Conservation (phyloP, 208 protist species). For the Leishmania braziliensis region DNA sequence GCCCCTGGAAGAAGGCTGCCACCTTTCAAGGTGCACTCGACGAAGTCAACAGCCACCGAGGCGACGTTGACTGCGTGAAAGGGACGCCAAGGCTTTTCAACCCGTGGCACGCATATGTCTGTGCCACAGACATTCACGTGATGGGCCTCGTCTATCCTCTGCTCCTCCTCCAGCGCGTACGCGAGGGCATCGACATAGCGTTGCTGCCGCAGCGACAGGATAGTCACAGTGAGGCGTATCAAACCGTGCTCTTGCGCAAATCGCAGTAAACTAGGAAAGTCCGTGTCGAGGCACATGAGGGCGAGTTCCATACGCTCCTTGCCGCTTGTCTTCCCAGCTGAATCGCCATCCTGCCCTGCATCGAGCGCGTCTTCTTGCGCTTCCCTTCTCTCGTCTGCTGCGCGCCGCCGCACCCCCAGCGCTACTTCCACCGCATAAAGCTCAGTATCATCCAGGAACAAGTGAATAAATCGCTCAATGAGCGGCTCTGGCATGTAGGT, state of each 20-base stretch:
- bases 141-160: constrained; percentile 4
- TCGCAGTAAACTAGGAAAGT: constrained; percentile 43
- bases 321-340: background rate
- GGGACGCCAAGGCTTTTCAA: background rate
- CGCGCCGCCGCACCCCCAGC: constrained; percentile 13
- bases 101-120: background rate
- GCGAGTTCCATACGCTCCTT: constrained; percentile 47
- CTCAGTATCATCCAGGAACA: constrained; percentile 33
- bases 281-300: constrained; percentile 60
- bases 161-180: constrained; percentile 35
- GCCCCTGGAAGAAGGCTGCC: constrained; percentile 29
- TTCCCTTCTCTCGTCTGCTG: background rate
- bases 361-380: background rate
- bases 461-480: constrained; percentile 51
- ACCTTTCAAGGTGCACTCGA: constrained; percentile 46
- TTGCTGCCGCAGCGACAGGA: constrained; percentile 53
- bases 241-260: constrained; percentile 52
- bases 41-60: constrained; percentile 37
- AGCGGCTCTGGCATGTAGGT: constrained; percentile 60
- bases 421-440: constrained; percentile 28
- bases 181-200: constrained; percentile 65
- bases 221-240: constrained; percentile 39
- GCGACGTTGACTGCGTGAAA: background rate
- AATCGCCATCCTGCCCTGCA: background rate
- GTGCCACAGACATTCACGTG: background rate